Conservation (phyloP, 148 eudicot genomes). For the Spergularia marina region DNA sequence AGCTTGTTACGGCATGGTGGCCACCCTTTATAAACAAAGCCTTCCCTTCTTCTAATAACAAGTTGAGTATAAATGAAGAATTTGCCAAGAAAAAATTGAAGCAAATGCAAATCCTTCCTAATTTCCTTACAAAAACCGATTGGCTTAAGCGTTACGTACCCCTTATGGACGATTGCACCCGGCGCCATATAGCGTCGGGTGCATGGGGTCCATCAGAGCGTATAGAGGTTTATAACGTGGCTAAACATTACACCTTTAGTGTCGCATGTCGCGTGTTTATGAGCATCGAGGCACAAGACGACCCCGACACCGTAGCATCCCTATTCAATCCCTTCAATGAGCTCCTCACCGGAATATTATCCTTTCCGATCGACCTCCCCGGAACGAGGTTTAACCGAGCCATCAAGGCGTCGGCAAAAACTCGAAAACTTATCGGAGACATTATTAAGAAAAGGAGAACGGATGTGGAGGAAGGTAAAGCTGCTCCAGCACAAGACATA, state of each 20-base stretch:
- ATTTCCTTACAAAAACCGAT: constrained; percentile 36
- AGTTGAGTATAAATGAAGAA: constrained; percentile 15
- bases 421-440: constrained; percentile 18
- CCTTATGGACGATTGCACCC: constrained; percentile 35
- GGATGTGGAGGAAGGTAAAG: constrained; percentile 26
- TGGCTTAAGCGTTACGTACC: constrained; percentile 23
- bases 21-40: constrained; percentile 35
- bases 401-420: constrained; percentile 16
- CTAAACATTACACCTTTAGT: constrained; percentile 34
- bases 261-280: constrained; percentile 36
- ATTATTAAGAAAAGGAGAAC: constrained; percentile 33
- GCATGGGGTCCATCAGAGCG: constrained; percentile 20
- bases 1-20: constrained; percentile 40
- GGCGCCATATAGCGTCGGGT: constrained; percentile 25
- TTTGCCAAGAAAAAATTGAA: constrained; percentile 29
- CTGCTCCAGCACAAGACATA: constrained; percentile 17
- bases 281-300: constrained; percentile 26
- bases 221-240: constrained; percentile 24
- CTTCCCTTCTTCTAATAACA: constrained; percentile 25
- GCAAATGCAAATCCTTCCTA: constrained; percentile 34
- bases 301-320: constrained; percentile 18
- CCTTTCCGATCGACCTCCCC: constrained; percentile 32
- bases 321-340: constrained; percentile 19
- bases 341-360: constrained; percentile 24
- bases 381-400: constrained; percentile 34